Evolutionary conservation across 164 flowering plant genomes (phyloP).

Genomic region (Stephania japonica): DNA sequence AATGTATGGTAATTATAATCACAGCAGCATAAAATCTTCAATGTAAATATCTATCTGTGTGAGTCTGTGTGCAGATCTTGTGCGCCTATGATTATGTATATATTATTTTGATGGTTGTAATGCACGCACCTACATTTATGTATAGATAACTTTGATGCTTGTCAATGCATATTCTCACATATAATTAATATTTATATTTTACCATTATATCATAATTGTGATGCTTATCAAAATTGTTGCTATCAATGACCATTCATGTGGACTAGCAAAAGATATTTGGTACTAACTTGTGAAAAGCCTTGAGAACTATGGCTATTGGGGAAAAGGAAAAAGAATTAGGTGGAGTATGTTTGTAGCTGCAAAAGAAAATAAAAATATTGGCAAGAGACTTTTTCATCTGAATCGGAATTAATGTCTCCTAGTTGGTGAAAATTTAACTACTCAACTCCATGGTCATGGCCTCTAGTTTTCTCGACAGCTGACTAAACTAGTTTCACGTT

Average conservation of each 20-base stretch:
- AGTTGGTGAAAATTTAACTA: background rate
- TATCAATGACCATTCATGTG: background rate
- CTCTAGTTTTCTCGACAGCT: constrained; percentile 5
- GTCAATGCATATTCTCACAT: background rate
- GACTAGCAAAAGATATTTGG: too few relatives aligned
- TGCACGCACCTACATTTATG: too few relatives aligned
- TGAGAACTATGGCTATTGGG: background rate
- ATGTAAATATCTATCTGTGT: too few relatives aligned
- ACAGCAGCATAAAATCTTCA: background rate
- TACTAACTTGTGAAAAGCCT: background rate
- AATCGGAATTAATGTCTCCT: background rate
- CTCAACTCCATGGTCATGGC: background rate
- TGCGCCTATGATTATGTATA: too few relatives aligned
- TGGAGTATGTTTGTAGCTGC: background rate
- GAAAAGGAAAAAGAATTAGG: background rate
- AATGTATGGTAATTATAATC: background rate
- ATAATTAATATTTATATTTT: too few relatives aligned
- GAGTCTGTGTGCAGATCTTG: too few relatives aligned
- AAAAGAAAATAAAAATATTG: background rate
- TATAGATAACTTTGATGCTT: background rate
- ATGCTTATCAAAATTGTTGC: background rate
- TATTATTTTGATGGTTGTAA: too few relatives aligned
- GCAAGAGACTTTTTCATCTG: background rate
- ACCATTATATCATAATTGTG: background rate
- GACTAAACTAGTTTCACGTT: background rate